These are phyloP conservation scores for Calonectria pteridis DNA, from an alignment of 2,329 filamentous ascomycete genomes.

Conservation along the genomic window DNA sequence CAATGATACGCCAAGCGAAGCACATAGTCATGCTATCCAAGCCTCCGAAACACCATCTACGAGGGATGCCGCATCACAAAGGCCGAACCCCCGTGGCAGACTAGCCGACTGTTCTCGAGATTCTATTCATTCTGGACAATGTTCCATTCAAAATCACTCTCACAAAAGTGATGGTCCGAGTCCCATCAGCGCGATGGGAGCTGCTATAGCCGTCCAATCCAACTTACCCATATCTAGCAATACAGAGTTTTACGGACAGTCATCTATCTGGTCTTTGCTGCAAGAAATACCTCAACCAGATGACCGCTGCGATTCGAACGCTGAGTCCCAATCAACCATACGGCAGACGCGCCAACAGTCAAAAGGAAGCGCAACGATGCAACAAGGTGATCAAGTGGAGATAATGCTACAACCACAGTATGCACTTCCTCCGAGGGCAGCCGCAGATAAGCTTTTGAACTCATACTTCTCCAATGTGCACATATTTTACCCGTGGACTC, in stretches of 20 bases:
- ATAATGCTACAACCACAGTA: constrained; percentile 12
- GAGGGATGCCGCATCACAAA: neutral
- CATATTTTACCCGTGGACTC: constrained; percentile 21
- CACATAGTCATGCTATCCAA: neutral
- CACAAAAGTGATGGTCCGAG: neutral
- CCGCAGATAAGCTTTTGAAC: constrained; percentile 1
- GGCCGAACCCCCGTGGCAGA: neutral
- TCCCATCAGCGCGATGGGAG: constrained; percentile 17
- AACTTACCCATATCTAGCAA: neutral
- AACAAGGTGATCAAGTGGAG: neutral
- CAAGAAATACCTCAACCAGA: neutral
- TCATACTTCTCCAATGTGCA: constrained; percentile 6
- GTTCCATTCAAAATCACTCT: neutral
- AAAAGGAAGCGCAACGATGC: neutral
- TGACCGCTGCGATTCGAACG: neutral
- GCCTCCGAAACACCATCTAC: neutral
- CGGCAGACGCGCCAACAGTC: neutral
- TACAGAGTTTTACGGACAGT: constrained; percentile 14
- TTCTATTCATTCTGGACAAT: neutral
- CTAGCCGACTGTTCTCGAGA: no score
- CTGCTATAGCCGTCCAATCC: neutral
- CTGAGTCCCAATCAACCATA: neutral
- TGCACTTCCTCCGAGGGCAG: constrained; percentile 2
- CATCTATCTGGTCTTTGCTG: constrained; percentile 3
- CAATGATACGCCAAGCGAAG: neutral